Evolutionary conservation across 1,284 basidiomycete species (phyloP), one percentile per base, ranked within the genome.

Genomic region (Peniophora sp.): DNA sequence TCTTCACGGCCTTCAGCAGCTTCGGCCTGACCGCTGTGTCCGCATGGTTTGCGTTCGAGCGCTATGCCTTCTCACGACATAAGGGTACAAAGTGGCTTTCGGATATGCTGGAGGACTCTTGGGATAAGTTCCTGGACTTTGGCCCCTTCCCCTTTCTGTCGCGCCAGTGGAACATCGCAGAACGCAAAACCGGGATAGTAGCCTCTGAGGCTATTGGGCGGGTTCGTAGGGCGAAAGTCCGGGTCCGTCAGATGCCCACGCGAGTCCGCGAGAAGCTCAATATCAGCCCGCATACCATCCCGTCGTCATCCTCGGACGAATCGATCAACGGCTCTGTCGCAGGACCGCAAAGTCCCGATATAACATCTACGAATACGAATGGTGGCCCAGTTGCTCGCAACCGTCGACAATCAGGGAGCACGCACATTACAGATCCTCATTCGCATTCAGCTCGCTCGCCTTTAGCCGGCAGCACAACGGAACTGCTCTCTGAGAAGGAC

Each of bases 21-120:
- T 83, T 88, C 57, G 87, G 87, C 47, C 76, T 89, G 17, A 69
- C 75, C 17, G 85, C 85, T 8, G 85, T 89, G 9, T 87, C 85
- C 2, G 69, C 78, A 1, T 89, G 87, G 87, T 88, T 90, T 61
- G 78, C 79, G 5, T 84, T 80, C 5, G 86, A 89, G 63, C 77
- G 85, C 20, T 85, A 78, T 76, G 76, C 81, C 49, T 89, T 83
- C 62, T 70, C 74, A 24, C 75, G 77, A 3, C 83, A 88, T 60
- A 75, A 78, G 47, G 86, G 86, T 18, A 74, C 77, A 54, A 85
- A 86, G 62, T 89, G 85, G 85, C 77, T 89, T 12, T 77, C 76
- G 53, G 87, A 88, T 57, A 77, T 81, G 11, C 68, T 89, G 34
- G 62, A 66, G 41, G 82, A 85, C 54, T 57, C 68, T 32, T 70